These are phyloP conservation scores for Yarrowia sp. DNA, from an alignment of 805 yeast species.

Conservation along the genomic window DNA sequence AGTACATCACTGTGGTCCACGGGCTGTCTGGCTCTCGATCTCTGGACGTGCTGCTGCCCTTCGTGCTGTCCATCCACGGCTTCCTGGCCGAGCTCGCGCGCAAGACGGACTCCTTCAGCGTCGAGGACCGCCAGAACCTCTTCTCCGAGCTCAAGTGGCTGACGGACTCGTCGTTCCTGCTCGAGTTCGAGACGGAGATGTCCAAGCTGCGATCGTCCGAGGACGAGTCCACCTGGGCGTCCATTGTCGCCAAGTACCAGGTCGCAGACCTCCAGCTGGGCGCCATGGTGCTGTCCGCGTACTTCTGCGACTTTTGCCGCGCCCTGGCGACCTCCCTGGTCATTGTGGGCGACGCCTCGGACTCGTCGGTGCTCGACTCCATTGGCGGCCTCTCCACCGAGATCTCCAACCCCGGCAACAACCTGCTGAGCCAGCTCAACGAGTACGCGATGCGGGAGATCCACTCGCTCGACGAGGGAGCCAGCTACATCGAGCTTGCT, in stretches of 20 bases:
- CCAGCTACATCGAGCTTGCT: constrained; percentile 53
- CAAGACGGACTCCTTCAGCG: constrained; percentile 17
- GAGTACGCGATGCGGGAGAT: constrained; percentile 42
- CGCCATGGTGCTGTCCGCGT: constrained; percentile 30
- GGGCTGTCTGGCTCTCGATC: constrained; percentile 26
- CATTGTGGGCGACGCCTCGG: constrained; percentile 9
- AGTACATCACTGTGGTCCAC: constrained; percentile 22
- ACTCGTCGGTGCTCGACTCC: neutral
- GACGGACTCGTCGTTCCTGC: constrained; percentile 28
- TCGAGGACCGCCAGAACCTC: constrained; percentile 12
- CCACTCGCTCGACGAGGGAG: constrained; percentile 55
- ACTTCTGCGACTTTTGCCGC: constrained; percentile 29
- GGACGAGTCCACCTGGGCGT: constrained; percentile 28
- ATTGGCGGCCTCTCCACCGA: constrained; percentile 28
- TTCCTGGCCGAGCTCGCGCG: constrained; percentile 40
- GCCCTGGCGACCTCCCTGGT: constrained; percentile 30
- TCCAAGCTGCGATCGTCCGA: constrained; percentile 28
- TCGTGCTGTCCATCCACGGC: constrained; percentile 36
- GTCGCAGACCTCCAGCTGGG: constrained; percentile 31
- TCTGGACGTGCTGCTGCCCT: constrained; percentile 29
- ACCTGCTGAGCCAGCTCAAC: constrained; percentile 29
- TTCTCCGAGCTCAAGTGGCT: constrained; percentile 27
- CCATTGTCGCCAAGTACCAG: constrained; percentile 27
- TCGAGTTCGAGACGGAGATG: constrained; percentile 30
- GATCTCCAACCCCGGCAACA: constrained; percentile 28